Base-by-base conservation (phyloP, 192 early-diverging fungal species). In the Backusella mclennaniae region DNA sequence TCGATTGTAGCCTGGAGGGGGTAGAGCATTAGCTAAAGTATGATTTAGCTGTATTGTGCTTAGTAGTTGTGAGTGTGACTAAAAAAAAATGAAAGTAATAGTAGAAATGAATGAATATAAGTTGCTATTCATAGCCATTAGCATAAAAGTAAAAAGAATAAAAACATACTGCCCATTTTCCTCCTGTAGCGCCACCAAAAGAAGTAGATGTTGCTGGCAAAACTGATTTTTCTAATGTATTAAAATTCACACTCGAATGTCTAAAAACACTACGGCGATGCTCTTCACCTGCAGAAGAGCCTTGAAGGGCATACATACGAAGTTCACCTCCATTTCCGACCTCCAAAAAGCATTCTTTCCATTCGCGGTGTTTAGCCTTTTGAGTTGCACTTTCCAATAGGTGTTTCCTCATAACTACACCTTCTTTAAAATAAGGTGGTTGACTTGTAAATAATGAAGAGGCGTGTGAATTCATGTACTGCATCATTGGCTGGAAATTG, bases 391-490 rank as follows among this genome's bases (percentile, higher is more conserved):
- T 82, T 77, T 95, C 93, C 80, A 91, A 88, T 73, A 93, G 79
- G 79, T 96, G 94, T 83, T 98, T 98, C 59, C 95, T 85, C 79
- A 93, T 90, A 46, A 98, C 86, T 19, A 94, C 82, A 23, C 93
- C 92, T 73, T 94, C 92, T 53, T 89, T 89, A 9, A 80, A 75
- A 71, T 80, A 83, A 71, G 85, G 77, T 71, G 73, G 17, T 38
- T 59, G 35, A 17, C 67, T 78, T 1, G 59, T 23, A 66, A 79
- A 79, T 12, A 66, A 15, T 2, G 63, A 75, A 26, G 71, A 46
- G 1, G 63, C 23, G 21, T 75, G 39, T 2, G 31, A 35, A 21
- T 59, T 49, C 72, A 73, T 53, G 21, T 59, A 73, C 19, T 52
- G 46, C 15, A 59, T 59, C 49, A 63, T 68, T 4, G 75, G 35